These are phyloP conservation scores for Lathyrus sativus DNA, from an alignment of 306 rosid species.

Conservation along the genomic window DNA sequence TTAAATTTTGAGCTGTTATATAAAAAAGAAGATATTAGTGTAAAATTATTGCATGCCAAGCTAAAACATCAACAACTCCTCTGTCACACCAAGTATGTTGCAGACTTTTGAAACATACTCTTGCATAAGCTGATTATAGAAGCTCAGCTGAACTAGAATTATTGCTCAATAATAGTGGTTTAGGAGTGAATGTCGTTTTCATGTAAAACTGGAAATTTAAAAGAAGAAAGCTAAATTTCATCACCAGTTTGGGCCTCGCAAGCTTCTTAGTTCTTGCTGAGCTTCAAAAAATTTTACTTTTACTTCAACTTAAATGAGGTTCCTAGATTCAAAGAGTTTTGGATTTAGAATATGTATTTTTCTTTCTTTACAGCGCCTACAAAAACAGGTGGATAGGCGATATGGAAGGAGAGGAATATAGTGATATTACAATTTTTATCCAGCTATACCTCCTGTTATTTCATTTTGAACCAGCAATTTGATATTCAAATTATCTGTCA, in stretches of 20 bases:
- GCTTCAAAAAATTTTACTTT: neutral
- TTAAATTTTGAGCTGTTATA: slow-evolving; percentile 7
- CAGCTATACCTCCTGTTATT: neutral
- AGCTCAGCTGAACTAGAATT: neutral
- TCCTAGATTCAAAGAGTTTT: slow-evolving; percentile 9
- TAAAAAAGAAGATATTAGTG: neutral
- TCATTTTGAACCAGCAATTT: slow-evolving; percentile 8
- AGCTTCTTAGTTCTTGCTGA: neutral
- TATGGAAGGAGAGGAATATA: slow-evolving; percentile 10
- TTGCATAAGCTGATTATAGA: neutral
- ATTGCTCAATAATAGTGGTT: neutral
- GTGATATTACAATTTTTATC: slow-evolving; percentile 10
- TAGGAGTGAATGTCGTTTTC: neutral
- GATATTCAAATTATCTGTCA: slow-evolving; percentile 21
- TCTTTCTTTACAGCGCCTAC: slow-evolving; percentile 3
- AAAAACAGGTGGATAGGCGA: neutral
- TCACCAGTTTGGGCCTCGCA: neutral
- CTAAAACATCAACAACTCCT: neutral
- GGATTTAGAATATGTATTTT: slow-evolving; percentile 9
- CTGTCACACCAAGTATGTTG: neutral
- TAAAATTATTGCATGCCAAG: neutral
- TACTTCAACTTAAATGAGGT: neutral
- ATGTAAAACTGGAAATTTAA: neutral
- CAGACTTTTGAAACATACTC: slow-evolving; percentile 4
- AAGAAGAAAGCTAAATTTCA: neutral